Base-by-base conservation (phyloP, 192 early-diverging fungal genomes). In the Podila horticola region DNA sequence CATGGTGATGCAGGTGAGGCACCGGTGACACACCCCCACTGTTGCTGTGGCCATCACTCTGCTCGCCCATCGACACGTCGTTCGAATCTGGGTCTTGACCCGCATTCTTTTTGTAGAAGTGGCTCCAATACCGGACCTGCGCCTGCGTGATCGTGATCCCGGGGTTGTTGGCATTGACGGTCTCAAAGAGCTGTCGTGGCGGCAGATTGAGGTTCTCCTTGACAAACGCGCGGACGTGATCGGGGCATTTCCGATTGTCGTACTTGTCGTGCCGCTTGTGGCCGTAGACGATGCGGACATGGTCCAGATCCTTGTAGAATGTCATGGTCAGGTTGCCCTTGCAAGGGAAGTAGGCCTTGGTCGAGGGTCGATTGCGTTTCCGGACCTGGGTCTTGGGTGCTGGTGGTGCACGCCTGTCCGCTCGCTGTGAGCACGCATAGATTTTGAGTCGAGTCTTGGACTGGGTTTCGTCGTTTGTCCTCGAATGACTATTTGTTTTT, bases 311-410 rank as follows among this genome's bases (percentile, higher is more conserved):
- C 31, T 72, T 71, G 62, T 81, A 81, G 51, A 81, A 81, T 8
- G 77, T 81, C 77, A 81, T 81, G 1, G 77, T 81, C 31, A 81
- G 34, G 29, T 81, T 81, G 33, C 77, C 77, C 29, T 81, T 81
- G 71, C 77, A 81, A 50, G 77, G 77, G 24, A 81, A 81, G 34
- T 81, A 81, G 1, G 66, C 50, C 26, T 81, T 81, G 36, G 71
- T 81, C 64, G 77, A 81, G 0, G 77, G 77, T 8, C 77, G 66
- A 22, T 81, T 81, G 17, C 77, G 77, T 41, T 81, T 81, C n/a
- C 77, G n/a, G 30, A 65, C 68, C 34, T 81, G 77, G 2, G 77
- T 81, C 29, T 81, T 81, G 6, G 71, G 77, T 11, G 77, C 77
- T 10, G 77, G 77, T 4, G 77, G 77, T 41, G 77, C 77, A 4